Evolutionary conservation across 176 grass and related monocot species (phyloP).

Genomic region (Miscanthus lutarioriparius): DNA sequence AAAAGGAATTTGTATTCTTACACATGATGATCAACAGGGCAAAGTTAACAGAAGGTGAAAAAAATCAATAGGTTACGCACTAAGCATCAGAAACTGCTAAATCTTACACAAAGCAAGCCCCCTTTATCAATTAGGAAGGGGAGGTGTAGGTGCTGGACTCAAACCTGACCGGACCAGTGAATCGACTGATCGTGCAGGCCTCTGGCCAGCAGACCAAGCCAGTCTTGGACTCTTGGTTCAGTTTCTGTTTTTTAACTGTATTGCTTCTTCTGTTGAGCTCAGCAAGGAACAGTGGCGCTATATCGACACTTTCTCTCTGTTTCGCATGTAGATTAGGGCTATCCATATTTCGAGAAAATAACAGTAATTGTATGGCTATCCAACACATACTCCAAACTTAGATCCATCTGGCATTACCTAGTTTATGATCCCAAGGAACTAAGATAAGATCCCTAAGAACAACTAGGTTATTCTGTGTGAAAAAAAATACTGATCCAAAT

Average conservation of each 20-base stretch:
- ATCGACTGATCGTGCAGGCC: background rate
- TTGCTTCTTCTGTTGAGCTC: background rate
- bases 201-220: background rate
- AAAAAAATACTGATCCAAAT: background rate
- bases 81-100: constrained; percentile 18
- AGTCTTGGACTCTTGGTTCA: background rate
- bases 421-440: background rate
- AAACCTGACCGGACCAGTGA: background rate
- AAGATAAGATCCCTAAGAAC: background rate
- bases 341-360: background rate
- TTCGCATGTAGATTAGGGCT: background rate
- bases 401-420: constrained; percentile 1
- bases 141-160: background rate
- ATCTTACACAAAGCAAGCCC: constrained; percentile 9
- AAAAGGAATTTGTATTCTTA: background rate
- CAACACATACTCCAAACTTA: background rate
- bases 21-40: constrained; percentile 10
- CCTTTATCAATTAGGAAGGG: background rate
- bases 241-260: constrained; percentile 3
- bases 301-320: background rate
- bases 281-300: background rate
- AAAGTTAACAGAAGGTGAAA: no score
- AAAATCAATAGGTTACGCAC: constrained; percentile 9
- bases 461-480: background rate
- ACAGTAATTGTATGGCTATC: constrained; percentile 12